Percentiles rank a stretch among this genome's conserved stretches.
Evolutionary conservation across 768 basidiomycete genomes (phyloP).

Genomic region (Polyporus arcularius): DNA sequence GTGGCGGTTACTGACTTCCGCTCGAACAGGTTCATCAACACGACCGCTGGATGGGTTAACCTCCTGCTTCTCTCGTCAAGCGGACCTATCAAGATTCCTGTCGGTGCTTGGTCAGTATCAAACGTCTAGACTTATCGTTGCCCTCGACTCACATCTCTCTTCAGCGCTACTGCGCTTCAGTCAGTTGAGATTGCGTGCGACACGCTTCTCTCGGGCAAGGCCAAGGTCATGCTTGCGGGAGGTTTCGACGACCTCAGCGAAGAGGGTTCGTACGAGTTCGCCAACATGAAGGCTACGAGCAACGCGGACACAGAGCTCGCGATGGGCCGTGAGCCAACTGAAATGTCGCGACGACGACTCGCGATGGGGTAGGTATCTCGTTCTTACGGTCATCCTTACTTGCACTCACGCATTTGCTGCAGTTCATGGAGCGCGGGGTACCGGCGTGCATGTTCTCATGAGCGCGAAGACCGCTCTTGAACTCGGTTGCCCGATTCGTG

Average conservation of each 20-base stretch:
- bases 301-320: slow-evolving; percentile 97
- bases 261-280: slow-evolving; percentile 98
- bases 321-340: slow-evolving; percentile 98
- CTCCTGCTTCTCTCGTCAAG: slow-evolving; percentile 91
- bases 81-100: slow-evolving; percentile 98
- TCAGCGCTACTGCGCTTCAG: slow-evolving; percentile 94
- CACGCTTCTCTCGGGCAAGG: slow-evolving; percentile 91
- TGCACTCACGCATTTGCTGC: slow-evolving; percentile 2
- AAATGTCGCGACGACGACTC: slow-evolving; percentile 97
- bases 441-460: slow-evolving; percentile 97
- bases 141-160: background rate
- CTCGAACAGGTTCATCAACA: slow-evolving; percentile 88
- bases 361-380: slow-evolving; percentile 72
- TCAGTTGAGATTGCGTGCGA: slow-evolving; percentile 99
- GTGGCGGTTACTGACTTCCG: background rate
- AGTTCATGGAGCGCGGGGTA: slow-evolving; percentile 97
- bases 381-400: background rate
- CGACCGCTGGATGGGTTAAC: slow-evolving; percentile 98
- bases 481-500: slow-evolving; percentile 91
- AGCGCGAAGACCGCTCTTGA: slow-evolving; percentile 94
- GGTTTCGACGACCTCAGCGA: slow-evolving; percentile 98
- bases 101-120: slow-evolving; percentile 86
- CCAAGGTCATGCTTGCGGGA: slow-evolving; percentile 98
- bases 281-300: slow-evolving; percentile 99
- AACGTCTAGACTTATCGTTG: slow-evolving; percentile 1